phyloP scores from a whole-genome alignment of 345 rosid genomes.

The Populus ilicifolia region DNA sequence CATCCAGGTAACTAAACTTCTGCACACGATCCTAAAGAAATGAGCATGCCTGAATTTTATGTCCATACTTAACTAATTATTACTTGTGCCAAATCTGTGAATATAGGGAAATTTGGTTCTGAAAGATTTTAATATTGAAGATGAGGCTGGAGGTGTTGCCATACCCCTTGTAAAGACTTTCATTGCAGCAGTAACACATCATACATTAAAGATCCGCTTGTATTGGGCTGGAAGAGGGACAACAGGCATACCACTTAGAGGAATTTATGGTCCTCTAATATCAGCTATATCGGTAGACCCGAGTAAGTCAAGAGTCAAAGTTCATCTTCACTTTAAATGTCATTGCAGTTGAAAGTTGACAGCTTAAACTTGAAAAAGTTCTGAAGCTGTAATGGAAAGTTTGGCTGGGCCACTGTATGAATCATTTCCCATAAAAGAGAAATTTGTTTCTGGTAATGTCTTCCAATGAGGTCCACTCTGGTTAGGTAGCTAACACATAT shows the following conservation, averaged over 20 bases:
- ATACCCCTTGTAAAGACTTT: slow-evolving; percentile 21
- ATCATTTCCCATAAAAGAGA: neutral
- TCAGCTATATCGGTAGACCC: slow-evolving; percentile 30
- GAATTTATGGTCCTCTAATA: slow-evolving; percentile 25
- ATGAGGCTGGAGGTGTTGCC: slow-evolving; percentile 23
- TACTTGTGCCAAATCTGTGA: neutral
- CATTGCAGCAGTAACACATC: slow-evolving; percentile 13
- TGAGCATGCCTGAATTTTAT: neutral
- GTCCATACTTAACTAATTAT: neutral
- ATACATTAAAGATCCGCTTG: slow-evolving; percentile 23
- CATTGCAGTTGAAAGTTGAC: neutral
- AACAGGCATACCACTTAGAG: slow-evolving; percentile 27
- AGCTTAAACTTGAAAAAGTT: neutral
- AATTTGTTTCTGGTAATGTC: neutral
- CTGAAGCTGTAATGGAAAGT: neutral
- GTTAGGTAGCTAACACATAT: neutral
- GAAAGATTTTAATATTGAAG: slow-evolving; percentile 24
- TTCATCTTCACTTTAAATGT: neutral
- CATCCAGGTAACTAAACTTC: slow-evolving; percentile 49
- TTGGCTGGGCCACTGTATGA: neutral
- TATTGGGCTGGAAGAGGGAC: slow-evolving; percentile 35
- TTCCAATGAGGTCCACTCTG: neutral
- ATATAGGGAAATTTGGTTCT: slow-evolving; percentile 22
- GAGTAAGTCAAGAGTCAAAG: slow-evolving; percentile 15
- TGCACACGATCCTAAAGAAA: neutral